These are phyloP conservation scores for Epichloe festucae DNA, from an alignment of 2,329 filamentous ascomycete genomes.

Conservation along the genomic window DNA sequence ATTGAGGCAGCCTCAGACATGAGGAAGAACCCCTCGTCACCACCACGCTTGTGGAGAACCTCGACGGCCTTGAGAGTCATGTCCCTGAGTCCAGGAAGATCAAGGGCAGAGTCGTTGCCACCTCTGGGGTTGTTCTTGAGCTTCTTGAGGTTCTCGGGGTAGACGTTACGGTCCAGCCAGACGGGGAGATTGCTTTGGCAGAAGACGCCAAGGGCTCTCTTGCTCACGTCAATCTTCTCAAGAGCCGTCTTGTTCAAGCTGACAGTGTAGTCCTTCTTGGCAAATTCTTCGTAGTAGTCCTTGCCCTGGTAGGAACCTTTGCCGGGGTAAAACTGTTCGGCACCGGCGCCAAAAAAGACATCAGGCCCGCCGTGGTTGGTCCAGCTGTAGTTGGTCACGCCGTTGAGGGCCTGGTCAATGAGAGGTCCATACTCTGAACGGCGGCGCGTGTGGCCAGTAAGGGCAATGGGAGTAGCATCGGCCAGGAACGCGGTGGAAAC, in stretches of 20 bases:
- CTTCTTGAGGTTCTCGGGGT: constrained; percentile 52
- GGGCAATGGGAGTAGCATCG: constrained; percentile 69
- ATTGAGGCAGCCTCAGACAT: constrained; percentile 80
- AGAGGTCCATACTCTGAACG: constrained; percentile 58
- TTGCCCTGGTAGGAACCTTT: constrained; percentile 52
- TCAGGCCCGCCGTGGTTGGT: constrained; percentile 61
- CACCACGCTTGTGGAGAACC: constrained; percentile 54
- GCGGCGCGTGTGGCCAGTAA: constrained; percentile 59
- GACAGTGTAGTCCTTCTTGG: constrained; percentile 58
- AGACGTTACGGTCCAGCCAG: constrained; percentile 79
- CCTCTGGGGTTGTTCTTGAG: constrained; percentile 59
- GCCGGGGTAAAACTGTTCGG: constrained; percentile 63
- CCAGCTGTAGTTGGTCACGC: constrained; percentile 71
- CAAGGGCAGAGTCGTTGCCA: constrained; percentile 47
- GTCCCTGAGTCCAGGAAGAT: constrained; percentile 73
- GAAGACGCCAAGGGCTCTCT: constrained; percentile 66
- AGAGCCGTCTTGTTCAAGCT: constrained; percentile 65
- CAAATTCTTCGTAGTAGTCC: constrained; percentile 70
- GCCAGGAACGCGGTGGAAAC: constrained; percentile 73
- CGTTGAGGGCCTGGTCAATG: constrained; percentile 64
- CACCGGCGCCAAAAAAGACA: constrained; percentile 71
- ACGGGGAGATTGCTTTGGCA: constrained; percentile 62
- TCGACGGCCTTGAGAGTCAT: constrained; percentile 84
- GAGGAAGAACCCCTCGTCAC: constrained; percentile 67
- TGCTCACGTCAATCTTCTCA: constrained; percentile 37